These are phyloP conservation scores for Ophiorrhiza pumila DNA, from an alignment of 257 asterid genomes.

Conservation along the genomic window DNA sequence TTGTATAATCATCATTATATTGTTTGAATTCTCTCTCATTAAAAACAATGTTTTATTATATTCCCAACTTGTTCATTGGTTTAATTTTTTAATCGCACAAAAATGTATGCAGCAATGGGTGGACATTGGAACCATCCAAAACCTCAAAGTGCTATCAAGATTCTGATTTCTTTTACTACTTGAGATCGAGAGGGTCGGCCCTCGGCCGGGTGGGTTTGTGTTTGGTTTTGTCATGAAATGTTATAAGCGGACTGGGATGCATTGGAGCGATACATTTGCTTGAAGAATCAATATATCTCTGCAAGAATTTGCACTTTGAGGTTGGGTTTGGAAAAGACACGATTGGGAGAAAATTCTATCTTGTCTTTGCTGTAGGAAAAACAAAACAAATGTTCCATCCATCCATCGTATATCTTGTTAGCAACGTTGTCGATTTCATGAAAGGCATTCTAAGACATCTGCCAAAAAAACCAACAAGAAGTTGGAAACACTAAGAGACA, in stretches of 20 bases:
- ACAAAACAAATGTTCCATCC: neutral
- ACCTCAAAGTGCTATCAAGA: no score
- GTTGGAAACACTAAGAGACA: neutral
- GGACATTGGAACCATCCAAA: slow-evolving; percentile 13
- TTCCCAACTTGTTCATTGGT: neutral
- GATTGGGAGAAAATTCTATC: neutral
- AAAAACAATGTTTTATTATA: neutral
- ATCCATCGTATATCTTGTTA: neutral
- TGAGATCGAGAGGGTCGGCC: no score
- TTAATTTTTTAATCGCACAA: neutral
- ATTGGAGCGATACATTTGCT: no score
- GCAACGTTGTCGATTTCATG: neutral
- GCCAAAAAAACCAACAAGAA: neutral
- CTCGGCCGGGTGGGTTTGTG: no score
- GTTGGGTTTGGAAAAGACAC: neutral
- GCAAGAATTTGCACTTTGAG: neutral
- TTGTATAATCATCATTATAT: neutral
- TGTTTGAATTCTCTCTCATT: neutral
- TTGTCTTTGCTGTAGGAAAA: neutral
- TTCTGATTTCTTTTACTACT: no score
- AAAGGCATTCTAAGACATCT: neutral
- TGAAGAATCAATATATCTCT: neutral
- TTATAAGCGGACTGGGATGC: neutral
- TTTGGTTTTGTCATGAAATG: neutral
- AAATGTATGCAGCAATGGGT: neutral